Conservation (phyloP, 768 basidiomycete genomes). For the Trametes cinnabarina region DNA sequence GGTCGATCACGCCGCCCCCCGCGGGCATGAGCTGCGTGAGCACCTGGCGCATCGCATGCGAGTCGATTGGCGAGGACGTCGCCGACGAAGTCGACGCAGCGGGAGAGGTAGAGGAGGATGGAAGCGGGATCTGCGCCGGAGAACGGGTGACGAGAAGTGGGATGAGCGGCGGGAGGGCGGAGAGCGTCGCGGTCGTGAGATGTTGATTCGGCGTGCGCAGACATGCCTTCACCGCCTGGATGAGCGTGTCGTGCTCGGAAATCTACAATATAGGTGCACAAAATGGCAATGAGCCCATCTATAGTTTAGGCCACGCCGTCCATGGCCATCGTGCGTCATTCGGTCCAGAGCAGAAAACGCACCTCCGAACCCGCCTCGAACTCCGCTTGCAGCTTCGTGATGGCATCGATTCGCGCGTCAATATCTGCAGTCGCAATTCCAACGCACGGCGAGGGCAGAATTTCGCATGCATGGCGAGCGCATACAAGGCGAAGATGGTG, state of each 20-base stretch:
- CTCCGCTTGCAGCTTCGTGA: conserved; percentile 72
- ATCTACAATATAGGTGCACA: conserved; percentile 46
- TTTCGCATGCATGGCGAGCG: neutral
- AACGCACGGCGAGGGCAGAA: too few species aligned
- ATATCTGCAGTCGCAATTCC: conserved; percentile 49
- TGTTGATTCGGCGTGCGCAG: conserved; percentile 82
- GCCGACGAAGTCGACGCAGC: conserved; percentile 49
- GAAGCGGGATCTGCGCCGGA: conserved; percentile 20
- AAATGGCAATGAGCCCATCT: neutral
- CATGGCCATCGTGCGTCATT: neutral
- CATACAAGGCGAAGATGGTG: neutral
- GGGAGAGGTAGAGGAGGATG: conserved; percentile 34
- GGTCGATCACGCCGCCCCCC: conserved; percentile 71
- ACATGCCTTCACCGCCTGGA: conserved; percentile 67
- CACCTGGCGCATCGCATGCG: conserved; percentile 61
- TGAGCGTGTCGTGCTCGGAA: conserved; percentile 60
- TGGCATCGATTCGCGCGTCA: conserved; percentile 77
- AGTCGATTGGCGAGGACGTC: conserved; percentile 49
- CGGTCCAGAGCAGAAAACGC: conserved; percentile 12
- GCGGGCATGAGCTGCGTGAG: conserved; percentile 68
- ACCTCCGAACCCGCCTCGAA: conserved; percentile 75
- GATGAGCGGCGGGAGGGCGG: conserved; percentile 63
- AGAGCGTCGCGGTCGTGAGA: conserved; percentile 72
- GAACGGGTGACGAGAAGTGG: conserved; percentile 52
- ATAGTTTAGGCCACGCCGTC: neutral